Evolutionary conservation across 2,329 filamentous ascomycete species (phyloP).

Genomic region (Phaeosphaeriaceae sp.): DNA sequence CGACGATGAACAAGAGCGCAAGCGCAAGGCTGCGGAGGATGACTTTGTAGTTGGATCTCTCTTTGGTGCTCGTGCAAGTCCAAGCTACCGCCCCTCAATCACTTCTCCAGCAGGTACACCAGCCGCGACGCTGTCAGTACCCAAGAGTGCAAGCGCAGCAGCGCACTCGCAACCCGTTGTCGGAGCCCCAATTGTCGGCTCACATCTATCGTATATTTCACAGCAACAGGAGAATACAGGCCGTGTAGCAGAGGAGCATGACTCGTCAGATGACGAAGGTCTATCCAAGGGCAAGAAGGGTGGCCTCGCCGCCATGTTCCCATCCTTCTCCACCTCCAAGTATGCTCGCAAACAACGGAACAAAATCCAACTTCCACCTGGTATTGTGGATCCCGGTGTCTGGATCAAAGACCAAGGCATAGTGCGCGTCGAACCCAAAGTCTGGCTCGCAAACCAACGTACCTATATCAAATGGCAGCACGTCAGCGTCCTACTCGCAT

Average conservation of each 20-base stretch:
- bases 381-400: constrained; percentile 80
- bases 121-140: constrained; percentile 29
- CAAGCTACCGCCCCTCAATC: constrained; percentile 59
- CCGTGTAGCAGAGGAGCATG: constrained; percentile 53
- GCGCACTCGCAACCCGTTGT: constrained; percentile 28
- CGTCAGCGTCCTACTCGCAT: constrained; percentile 85
- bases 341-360: constrained; percentile 59
- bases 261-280: constrained; percentile 58
- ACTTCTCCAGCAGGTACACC: constrained; percentile 74
- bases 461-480: constrained; percentile 99
- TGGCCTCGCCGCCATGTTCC: constrained; percentile 74
- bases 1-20: constrained; percentile 85
- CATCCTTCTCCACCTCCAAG: constrained; percentile 80
- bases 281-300: constrained; percentile 45
- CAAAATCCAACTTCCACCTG: constrained; percentile 73
- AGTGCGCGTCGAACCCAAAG: constrained; percentile 93
- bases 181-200: constrained; percentile 24
- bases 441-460: constrained; percentile 97
- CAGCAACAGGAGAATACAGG: constrained; percentile 33
- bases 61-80: constrained; percentile 61
- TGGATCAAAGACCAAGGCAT: constrained; percentile 97
- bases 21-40: constrained; percentile 81
- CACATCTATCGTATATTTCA: constrained; percentile 22
- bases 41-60: constrained; percentile 90
- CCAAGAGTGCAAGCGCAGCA: constrained; percentile 25